Base-by-base conservation (phyloP, 2,329 filamentous ascomycete genomes). In the Aspergillus ibericus region DNA sequence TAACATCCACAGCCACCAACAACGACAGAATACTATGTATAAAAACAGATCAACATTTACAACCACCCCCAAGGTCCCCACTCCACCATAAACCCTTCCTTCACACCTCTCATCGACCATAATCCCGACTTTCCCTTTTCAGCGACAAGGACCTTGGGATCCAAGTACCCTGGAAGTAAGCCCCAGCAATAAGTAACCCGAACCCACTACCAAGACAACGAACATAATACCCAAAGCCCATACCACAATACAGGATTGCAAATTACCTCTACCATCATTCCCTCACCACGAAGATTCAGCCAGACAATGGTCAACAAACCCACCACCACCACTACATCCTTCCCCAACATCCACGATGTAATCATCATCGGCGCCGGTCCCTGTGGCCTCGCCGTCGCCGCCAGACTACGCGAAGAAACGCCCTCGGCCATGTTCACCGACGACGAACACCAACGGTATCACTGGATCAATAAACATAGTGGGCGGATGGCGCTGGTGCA, bases 381-480 rank as follows among this genome's bases (percentile, higher is more conserved):
- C 4, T 89, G 86, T 63, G 89, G 90, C 4, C 85, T 93, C 3
- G 89, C 88, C 5, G 84, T 89, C 5, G 89, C 91, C 8, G 86
- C 89, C 1, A 83, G 90, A 4, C 81, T 93, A 1, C 82, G 84
- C 42, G 90, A 93, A 73, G 81, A 83, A 55, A 89, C 88, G 0
- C 90, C 90, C 0, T 90, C 88, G 0, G 89, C 90, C 1, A 85
- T 92, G 53, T 93, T 93, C 75, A 93, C 90, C 0, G 90, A 93
- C 69, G 89, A 91, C 64, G 91, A 93, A 68, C 90, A 93, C 68
- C 85, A 88, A 42, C 82, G 90, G n/a, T 93, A 90, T 70, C 86
- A 90, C 72, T 92, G 89, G 88, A 87, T 92, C 57, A 82, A 82
- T 58, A 88, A 86, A 56, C 84, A 91, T 68, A 82, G 82, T 27